phyloP scores from a whole-genome alignment of 2,329 filamentous ascomycete genomes.

The Aureobasidium sp. region DNA sequence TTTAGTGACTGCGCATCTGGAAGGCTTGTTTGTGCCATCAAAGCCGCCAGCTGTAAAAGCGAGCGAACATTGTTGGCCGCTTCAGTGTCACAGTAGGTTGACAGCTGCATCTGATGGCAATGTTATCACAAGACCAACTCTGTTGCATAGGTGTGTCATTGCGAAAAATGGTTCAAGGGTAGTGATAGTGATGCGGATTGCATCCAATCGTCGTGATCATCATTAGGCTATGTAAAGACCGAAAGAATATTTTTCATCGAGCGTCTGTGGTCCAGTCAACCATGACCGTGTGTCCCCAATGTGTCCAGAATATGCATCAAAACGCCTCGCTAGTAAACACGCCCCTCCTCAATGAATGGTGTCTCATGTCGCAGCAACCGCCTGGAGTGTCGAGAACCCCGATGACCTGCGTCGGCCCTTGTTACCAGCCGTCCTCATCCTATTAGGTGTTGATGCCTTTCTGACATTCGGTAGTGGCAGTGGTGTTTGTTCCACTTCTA shows the following conservation, averaged over 20 bases:
- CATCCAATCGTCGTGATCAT: not conserved
- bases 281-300: not conserved
- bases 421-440: constrained; percentile 6
- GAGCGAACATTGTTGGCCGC: not conserved
- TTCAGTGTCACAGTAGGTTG: not conserved
- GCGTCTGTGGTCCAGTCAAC: not conserved
- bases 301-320: not conserved
- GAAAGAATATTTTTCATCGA: not conserved
- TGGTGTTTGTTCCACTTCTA: not conserved
- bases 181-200: not conserved
- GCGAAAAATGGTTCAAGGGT: not conserved
- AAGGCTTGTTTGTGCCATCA: too few species aligned
- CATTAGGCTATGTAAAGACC: not conserved
- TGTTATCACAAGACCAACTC: not conserved
- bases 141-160: not conserved
- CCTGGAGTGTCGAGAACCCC: not conserved
- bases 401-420: not conserved
- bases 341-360: not conserved
- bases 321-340: constrained; percentile 8
- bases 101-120: not conserved
- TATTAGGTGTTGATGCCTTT: not conserved
- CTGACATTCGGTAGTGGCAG: not conserved
- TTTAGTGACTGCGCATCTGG: too few species aligned
- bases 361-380: constrained; percentile 6
- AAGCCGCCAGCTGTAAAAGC: not conserved